Evolutionary conservation across 2,329 filamentous ascomycete genomes (phyloP), one percentile per base, ranked within the genome.

Genomic region (Drechslera avenae): DNA sequence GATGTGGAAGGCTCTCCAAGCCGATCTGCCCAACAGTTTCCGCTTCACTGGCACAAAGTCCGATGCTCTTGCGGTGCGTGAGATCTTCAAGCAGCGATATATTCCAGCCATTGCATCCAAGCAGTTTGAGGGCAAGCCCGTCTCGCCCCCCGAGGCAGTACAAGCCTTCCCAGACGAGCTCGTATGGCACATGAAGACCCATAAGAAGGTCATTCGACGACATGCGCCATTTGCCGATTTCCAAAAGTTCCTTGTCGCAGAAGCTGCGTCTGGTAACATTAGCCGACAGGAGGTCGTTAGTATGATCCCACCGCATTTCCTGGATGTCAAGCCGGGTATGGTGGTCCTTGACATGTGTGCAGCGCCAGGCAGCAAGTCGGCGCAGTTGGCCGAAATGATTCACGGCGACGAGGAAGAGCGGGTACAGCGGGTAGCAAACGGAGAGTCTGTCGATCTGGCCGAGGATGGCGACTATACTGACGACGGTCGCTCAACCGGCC

Each of bases 171-270:
- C 94, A 34, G 91, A 97, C 70, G 85, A 90, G 68, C 86, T 99
- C 54, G 94, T 94, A 41, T 99, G 95, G 89, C 91, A 87, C 75
- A 97, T 97, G 91, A 96, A 92, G 37, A 97, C 93, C 5, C 91
- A 94, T 56, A 99, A 97, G 82, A 92, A 96, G 69, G 88, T 97
- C 60, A 84, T 99, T 56, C 88, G 94, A 66, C 92, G 92, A 71
- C 96, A 96, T 74, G 86, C 90, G 30, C 94, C 94, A 2, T 99
- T 99, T 73, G 87, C 91, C 41, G 88, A 90, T 21, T 97, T 99
- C 77, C 94, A 99, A 74, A 96, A 95, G 73, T 99, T 97, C 79
- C 83, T 99, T 42, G 94, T 99, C 41, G 95, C 93, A 44, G 94
- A 99, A 81, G 97, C 94, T 3, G 91, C 89, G 49, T 91, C 97